These are phyloP conservation scores for Bipolaris victoriae DNA, from an alignment of 2,329 filamentous ascomycete species.

Conservation along the genomic window DNA sequence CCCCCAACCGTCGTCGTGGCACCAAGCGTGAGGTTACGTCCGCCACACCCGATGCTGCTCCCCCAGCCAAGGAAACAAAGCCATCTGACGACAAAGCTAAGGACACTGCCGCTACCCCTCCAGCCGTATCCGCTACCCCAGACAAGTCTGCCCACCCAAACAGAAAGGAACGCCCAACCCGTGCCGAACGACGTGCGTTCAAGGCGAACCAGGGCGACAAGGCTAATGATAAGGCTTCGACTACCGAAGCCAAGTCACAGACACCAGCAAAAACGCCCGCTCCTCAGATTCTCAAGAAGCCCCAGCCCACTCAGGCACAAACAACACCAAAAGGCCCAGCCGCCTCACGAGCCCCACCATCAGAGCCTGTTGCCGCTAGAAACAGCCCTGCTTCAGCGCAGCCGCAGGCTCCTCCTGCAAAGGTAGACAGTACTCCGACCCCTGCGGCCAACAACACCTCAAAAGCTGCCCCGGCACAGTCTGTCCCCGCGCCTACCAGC, in stretches of 20 bases:
- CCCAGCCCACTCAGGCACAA: constrained; percentile 33
- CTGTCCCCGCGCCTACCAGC: constrained; percentile 42
- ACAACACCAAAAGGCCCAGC: constrained; percentile 41
- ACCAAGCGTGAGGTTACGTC: constrained; percentile 46
- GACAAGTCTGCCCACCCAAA: constrained; percentile 40
- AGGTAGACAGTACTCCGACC: constrained; percentile 22
- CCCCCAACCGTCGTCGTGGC: constrained; percentile 52
- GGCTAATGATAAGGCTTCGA: constrained; percentile 32
- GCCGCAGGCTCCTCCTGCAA: constrained; percentile 23
- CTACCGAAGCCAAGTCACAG: constrained; percentile 35
- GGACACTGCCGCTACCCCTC: constrained; percentile 26
- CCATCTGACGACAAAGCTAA: constrained; percentile 39
- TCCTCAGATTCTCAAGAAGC: constrained; percentile 51
- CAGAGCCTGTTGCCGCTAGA: constrained; percentile 1
- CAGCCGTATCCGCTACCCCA: constrained; percentile 18
- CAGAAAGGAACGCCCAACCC: constrained; percentile 49
- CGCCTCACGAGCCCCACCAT: constrained; percentile 35
- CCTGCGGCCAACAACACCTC: constrained; percentile 5
- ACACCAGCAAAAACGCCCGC: constrained; percentile 36
- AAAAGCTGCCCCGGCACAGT: constrained; percentile 22
- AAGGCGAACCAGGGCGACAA: constrained; percentile 47
- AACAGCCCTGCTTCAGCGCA: constrained; percentile 11
- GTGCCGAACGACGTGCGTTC: constrained; percentile 48
- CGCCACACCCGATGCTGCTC: constrained; percentile 25
- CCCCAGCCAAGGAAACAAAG: constrained; percentile 36